Evolutionary conservation across 805 yeast genomes (phyloP).

Genomic region (Lachancea meyersii): DNA sequence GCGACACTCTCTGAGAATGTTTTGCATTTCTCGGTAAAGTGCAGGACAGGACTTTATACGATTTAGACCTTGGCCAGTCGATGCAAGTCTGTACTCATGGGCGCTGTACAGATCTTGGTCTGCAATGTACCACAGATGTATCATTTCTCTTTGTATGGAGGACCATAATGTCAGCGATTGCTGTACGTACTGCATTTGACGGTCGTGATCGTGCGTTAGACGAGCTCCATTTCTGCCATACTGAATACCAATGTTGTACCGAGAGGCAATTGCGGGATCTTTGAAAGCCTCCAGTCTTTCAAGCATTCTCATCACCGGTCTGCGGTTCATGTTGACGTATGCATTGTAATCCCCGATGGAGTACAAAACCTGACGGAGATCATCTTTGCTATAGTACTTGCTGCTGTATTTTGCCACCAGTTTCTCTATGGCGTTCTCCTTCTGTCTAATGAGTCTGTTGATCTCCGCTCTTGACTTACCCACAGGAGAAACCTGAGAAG

Average conservation of each 20-base stretch:
- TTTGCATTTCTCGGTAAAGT: slow-evolving; percentile 64
- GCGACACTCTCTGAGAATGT: slow-evolving; percentile 60
- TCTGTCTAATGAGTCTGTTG: slow-evolving; percentile 53
- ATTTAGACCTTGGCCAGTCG: slow-evolving; percentile 79
- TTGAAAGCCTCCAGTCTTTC: slow-evolving; percentile 45
- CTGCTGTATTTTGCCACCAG: slow-evolving; percentile 45
- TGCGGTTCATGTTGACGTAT: slow-evolving; percentile 59
- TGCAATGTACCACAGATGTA: slow-evolving; percentile 68
- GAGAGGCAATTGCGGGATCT: slow-evolving; percentile 36
- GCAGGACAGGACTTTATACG: slow-evolving; percentile 70
- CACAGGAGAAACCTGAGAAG: slow-evolving; percentile 57
- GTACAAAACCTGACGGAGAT: slow-evolving; percentile 63
- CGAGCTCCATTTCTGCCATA: slow-evolving; percentile 66
- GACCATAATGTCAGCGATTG: slow-evolving; percentile 76
- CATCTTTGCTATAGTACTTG: slow-evolving; percentile 46
- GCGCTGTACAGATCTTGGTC: slow-evolving; percentile 64
- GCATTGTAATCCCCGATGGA: slow-evolving; percentile 77
- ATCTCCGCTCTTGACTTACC: slow-evolving; percentile 50
- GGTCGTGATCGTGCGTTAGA: slow-evolving; percentile 63
- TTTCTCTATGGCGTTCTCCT: slow-evolving; percentile 63
- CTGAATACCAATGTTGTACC: slow-evolving; percentile 53
- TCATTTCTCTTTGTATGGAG: slow-evolving; percentile 70
- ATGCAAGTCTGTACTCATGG: slow-evolving; percentile 48
- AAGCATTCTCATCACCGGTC: slow-evolving; percentile 61
- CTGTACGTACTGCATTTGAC: slow-evolving; percentile 67